A percentile compares a stretch with the other conserved stretches of the same genome.
phyloP scores from a whole-genome alignment of 179 eudicot species.

The Amaranthus tricolor region DNA sequence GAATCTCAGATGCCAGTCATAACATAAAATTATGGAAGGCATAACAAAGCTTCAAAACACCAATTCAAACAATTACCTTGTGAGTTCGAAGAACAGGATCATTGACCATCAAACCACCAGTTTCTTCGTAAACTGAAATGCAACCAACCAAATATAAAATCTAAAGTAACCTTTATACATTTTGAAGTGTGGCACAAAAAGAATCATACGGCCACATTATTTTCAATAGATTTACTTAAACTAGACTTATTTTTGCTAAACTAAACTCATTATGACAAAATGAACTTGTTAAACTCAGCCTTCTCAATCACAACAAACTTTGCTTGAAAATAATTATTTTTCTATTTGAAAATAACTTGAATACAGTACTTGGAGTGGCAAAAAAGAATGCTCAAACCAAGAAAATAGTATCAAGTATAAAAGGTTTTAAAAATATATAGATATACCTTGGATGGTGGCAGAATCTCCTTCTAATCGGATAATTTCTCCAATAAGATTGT shows the following conservation, averaged over 20 bases:
- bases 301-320: not conserved
- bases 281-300: not conserved
- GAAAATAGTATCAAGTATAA: not conserved
- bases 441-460: constrained; percentile 93
- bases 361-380: not conserved
- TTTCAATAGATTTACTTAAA: not conserved
- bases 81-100: constrained; percentile 96
- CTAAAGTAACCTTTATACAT: not conserved
- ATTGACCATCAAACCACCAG: constrained; percentile 90
- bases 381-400: not conserved
- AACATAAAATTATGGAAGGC: not conserved
- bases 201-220: not conserved
- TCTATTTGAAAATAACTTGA: not conserved
- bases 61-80: constrained; percentile 50
- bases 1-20: not conserved
- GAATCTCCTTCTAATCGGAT: constrained; percentile 98
- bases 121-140: constrained; percentile 89
- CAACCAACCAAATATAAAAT: not conserved
- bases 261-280: not conserved
- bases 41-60: not conserved
- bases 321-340: not conserved
- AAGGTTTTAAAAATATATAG: not conserved
- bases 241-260: not conserved
- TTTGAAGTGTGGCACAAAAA: not conserved
- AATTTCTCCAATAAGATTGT: constrained; percentile 98